Evolutionary conservation across 345 rosid genomes (phyloP), one percentile per base, ranked within the genome.

Genomic region (Cardiospermum halicacabum): DNA sequence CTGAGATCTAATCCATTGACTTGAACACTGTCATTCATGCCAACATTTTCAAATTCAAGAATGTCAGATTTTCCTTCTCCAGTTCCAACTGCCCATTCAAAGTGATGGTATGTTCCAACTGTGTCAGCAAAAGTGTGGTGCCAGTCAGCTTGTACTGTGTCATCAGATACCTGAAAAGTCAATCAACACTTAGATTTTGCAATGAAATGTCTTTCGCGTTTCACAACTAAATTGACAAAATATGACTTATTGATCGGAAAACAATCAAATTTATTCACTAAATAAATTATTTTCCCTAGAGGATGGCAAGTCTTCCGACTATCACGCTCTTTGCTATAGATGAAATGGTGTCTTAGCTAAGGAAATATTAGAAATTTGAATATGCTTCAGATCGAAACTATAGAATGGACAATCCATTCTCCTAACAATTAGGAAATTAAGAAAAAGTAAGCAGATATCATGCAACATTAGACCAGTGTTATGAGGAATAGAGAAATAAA

Each of bases 61-160:
- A 94, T 77, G 74, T 94, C 99, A 61, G 86, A 80, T 74, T 87
- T 85, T 27, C 99, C 96, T 77, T 94, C 89, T 62, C 80, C 93
- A 8, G 89, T 82, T 78, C 99, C 97, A 69, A 91, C 77, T 47
- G 92, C 99, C 99, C 97, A 94, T 75, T 94, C 96, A 74, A 94
- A 94, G 66, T 84, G 88, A 76, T 84, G 92, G 72, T 91, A 89
- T 39, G 79, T 71, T 53, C 89, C 96, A 73, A 81, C 69, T 70
- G 83, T 70, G 68, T 94, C 97, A 9, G 84, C 64, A 81, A 91
- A 89, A 48, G 76, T 59, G 69, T 94, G 89, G 68, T 64, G 65
- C 99, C 99, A 94, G 75, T 94, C 93, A 75, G 85, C 95, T 74
- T 75, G 85, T 62, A 94, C 76, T 11, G 92, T 71, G 70, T 85